A percentile compares a stretch with the other conserved stretches of the same genome.
phyloP scores from a whole-genome alignment of 2,329 filamentous ascomycete genomes.

The Trichophaea hybrida region DNA sequence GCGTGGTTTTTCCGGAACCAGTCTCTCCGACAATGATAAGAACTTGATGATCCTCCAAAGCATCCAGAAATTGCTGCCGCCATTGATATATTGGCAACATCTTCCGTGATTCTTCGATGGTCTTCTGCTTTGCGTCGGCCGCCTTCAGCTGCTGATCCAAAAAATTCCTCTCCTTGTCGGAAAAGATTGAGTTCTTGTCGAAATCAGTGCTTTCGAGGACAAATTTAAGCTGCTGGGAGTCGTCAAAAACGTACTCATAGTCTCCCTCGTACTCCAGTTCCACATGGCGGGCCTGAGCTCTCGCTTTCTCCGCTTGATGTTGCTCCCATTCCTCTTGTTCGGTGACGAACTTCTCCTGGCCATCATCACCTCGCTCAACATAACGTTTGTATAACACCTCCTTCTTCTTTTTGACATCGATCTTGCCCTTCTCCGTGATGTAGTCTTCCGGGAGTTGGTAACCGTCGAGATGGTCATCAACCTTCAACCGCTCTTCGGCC shows the following conservation, averaged over 20 bases:
- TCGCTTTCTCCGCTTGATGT: constrained; percentile 76
- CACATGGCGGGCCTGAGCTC: constrained; percentile 62
- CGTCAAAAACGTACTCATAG: constrained; percentile 88
- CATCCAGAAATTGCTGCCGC: constrained; percentile 70
- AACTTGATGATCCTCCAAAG: constrained; percentile 71
- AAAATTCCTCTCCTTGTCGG: constrained; percentile 65
- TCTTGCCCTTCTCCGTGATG: constrained; percentile 82
- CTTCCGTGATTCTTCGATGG: constrained; percentile 83
- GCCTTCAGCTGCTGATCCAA: constrained; percentile 71
- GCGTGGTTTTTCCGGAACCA: constrained; percentile 88
- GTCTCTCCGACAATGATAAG: constrained; percentile 91
- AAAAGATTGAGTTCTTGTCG: constrained; percentile 29
- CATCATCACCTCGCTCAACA: constrained; percentile 72
- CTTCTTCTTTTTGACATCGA: constrained; percentile 73
- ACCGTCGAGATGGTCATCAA: constrained; percentile 84
- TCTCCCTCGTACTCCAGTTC: constrained; percentile 66
- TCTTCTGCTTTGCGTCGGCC: constrained; percentile 73
- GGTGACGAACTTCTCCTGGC: constrained; percentile 76
- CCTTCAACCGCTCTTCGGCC: constrained; percentile 68
- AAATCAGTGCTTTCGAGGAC: constrained; percentile 56
- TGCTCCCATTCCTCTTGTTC: constrained; percentile 94
- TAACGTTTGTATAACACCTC: constrained; percentile 83
- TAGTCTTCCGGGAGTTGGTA: constrained; percentile 92
- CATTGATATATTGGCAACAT: constrained; percentile 82
- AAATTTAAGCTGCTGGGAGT: constrained; percentile 76